Conservation (phyloP, 164 flowering plant genomes). For the Pachysandra terminalis region DNA sequence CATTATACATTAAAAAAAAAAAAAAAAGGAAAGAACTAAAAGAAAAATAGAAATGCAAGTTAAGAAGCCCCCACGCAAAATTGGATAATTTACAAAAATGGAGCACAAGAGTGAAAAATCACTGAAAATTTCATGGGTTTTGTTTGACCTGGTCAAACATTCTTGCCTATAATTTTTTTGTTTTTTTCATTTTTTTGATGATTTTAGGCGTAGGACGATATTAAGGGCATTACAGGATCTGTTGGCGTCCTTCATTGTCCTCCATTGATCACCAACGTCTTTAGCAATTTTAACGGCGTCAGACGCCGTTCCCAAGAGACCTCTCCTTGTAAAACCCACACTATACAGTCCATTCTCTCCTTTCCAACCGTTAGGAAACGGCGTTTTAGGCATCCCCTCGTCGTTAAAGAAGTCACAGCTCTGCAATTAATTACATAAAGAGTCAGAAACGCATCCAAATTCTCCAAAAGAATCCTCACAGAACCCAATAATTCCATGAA, state of each 20-base stretch:
- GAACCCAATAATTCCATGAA: conserved; percentile 7
- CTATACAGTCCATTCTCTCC: conserved; percentile 73
- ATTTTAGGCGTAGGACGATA: not conserved
- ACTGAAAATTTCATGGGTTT: too few relatives aligned
- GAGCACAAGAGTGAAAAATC: not conserved
- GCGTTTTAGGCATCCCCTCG: conserved; percentile 80
- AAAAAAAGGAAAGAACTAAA: not conserved
- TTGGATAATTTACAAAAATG: conserved; percentile 20
- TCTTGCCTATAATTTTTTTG: not conserved
- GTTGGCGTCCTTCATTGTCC: conserved; percentile 17
- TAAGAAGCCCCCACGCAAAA: conserved; percentile 24
- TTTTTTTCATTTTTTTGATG: not conserved
- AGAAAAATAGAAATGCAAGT: not conserved
- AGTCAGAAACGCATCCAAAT: not conserved
- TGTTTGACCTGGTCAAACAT: conserved; percentile 11
- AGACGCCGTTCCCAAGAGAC: conserved; percentile 62
- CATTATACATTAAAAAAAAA: conserved; percentile 1
- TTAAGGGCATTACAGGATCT: conserved; percentile 5
- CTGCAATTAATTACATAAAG: conserved; percentile 25
- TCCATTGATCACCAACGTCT: conserved; percentile 66
- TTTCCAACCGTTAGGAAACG: conserved; percentile 86
- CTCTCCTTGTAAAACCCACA: conserved; percentile 85
- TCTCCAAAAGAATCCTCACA: not conserved
- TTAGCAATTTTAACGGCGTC: conserved; percentile 72
- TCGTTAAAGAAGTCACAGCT: conserved; percentile 61